Evolutionary conservation across 192 early-diverging fungal genomes (phyloP), one percentile per base, ranked within the genome.

Genomic region (Coemansia erecta): DNA sequence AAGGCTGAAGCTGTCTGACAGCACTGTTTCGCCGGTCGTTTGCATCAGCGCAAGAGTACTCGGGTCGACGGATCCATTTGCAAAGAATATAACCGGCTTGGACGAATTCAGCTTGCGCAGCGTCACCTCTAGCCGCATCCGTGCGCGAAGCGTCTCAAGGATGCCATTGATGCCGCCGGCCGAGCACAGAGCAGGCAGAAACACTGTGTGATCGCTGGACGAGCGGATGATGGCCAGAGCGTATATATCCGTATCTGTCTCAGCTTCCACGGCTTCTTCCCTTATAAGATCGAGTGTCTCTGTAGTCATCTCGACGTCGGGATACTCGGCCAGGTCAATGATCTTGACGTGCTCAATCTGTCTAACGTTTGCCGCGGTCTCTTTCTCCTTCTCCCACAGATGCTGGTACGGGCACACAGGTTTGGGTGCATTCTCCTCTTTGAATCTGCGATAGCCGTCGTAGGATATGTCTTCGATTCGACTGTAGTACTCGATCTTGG

Each of bases 341-440:
- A 62, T 39, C 45, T 22, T 63, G 50, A 77, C 63, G 9, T 53
- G 55, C 39, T 42, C 50, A 41, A 76, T 54, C 51, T 44, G 52
- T 8, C 22, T 26, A 12, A 40, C 60, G n/a, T 61, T 58, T 3
- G 55, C 62, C 12, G 59, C 22, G 18, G 39, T 33, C 4, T 48
- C 46, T 3, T 51, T 21, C 6, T 50, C 60, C 23, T 39, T 43
- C 0, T 77, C 68, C 73, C 73, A 77, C 56, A 77, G 47, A 53
- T 77, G 67, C 61, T 77, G 73, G 61, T 77, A 77, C 40, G 73
- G 73, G 13, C 73, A 77, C 26, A 66, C 57, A 12, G 68, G 64
- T 43, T 66, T 66, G 18, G 68, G 73, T 37, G 56, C 52, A 22
- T 17, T 67, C 31, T 23, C 43, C 19, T 63, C 60, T 49, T 60